Evolutionary conservation across 768 basidiomycete species (phyloP).

Genomic region (Trametes meyenii): DNA sequence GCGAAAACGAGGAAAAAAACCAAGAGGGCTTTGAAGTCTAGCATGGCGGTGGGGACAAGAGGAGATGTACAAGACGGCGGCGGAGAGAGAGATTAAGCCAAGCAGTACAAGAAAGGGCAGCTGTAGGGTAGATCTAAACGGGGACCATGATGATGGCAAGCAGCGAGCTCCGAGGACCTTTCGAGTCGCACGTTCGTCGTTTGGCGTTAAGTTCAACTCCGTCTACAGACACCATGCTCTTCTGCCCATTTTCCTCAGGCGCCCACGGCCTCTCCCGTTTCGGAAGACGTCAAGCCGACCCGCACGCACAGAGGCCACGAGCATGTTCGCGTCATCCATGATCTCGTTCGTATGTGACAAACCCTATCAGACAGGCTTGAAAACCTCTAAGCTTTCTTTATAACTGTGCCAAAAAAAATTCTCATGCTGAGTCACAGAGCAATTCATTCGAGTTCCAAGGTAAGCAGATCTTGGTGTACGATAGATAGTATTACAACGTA

Average conservation of each 20-base stretch:
- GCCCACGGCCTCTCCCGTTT: not conserved
- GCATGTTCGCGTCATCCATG: too few species aligned
- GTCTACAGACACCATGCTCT: not conserved
- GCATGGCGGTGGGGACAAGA: constrained; percentile 19
- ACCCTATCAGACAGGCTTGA: too few species aligned
- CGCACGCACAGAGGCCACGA: too few species aligned
- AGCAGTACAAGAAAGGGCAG: constrained; percentile 10
- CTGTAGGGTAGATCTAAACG: constrained; percentile 17
- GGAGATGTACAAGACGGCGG: not conserved
- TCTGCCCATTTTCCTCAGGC: not conserved
- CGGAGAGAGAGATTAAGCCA: constrained; percentile 1
- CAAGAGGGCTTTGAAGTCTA: constrained; percentile 25
- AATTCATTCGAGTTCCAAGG: too few species aligned
- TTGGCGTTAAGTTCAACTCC: not conserved
- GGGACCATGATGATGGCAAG: constrained; percentile 12
- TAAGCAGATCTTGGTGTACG: too few species aligned
- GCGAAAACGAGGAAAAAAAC: constrained; percentile 30
- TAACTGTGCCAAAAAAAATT: too few species aligned
- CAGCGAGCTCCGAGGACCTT: not conserved
- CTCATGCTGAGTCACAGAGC: too few species aligned
- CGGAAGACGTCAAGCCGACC: constrained; percentile 7
- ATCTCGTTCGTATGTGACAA: too few species aligned
- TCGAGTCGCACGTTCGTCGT: constrained; percentile 27
- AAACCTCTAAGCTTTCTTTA: too few species aligned
- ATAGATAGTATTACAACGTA: not conserved